A percentile compares a stretch with the other conserved stretches of the same genome.
Evolutionary conservation across 2,329 filamentous ascomycete genomes (phyloP).

Genomic region (Microdochium bolleyi): DNA sequence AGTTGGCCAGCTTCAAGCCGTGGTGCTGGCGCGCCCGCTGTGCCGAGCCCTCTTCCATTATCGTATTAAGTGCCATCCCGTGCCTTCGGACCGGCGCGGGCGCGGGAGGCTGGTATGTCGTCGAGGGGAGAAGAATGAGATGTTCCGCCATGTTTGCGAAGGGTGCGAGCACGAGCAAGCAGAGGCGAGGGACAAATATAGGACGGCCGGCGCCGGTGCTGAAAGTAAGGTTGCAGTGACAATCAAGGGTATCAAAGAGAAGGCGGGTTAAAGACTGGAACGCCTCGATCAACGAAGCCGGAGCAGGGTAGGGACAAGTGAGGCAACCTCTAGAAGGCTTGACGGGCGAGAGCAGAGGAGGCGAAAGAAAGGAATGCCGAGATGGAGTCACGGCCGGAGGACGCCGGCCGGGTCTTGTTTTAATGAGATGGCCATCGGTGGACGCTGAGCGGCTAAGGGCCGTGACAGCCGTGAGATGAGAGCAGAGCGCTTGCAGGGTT

Average conservation of each 20-base stretch:
- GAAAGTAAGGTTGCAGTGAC: constrained; percentile 13
- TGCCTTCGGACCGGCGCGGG: constrained; percentile 49
- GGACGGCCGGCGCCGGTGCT: constrained; percentile 20
- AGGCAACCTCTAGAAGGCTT: constrained; percentile 23
- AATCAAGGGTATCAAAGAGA: constrained; percentile 11
- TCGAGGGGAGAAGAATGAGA: constrained; percentile 25
- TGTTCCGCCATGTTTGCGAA: constrained; percentile 38
- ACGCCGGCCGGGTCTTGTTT: constrained; percentile 10
- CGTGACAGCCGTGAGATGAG: background rate
- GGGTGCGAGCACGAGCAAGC: background rate
- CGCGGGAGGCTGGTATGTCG: constrained; percentile 36
- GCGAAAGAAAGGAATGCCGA: constrained; percentile 8
- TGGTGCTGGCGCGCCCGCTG: constrained; percentile 23
- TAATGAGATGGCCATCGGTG: constrained; percentile 14
- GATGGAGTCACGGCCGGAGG: background rate
- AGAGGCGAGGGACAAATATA: constrained; percentile 8
- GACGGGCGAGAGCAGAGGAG: constrained; percentile 9
- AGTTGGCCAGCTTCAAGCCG: constrained; percentile 17
- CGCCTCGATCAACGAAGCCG: constrained; percentile 37
- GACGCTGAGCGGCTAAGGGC: constrained; percentile 18
- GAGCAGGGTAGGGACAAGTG: constrained; percentile 19
- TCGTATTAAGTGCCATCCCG: constrained; percentile 51
- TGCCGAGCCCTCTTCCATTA: constrained; percentile 48
- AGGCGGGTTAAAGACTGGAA: constrained; percentile 28
- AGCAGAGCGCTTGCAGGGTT: background rate